These are phyloP conservation scores for Pseudoturritis turrita DNA, from an alignment of 345 rosid species.

Conservation along the genomic window DNA sequence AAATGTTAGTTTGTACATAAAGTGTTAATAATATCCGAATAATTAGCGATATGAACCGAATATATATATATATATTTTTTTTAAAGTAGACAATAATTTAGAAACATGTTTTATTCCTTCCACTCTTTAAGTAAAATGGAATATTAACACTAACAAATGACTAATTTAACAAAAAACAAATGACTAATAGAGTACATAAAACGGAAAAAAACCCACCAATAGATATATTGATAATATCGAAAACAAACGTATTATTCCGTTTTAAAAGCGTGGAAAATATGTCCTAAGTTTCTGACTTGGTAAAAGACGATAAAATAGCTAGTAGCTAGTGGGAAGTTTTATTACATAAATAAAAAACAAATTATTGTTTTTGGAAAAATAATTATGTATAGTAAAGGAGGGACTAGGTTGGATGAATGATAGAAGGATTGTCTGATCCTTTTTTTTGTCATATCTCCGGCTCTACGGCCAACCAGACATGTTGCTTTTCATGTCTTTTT, in stretches of 20 bases:
- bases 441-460: constrained; percentile 18
- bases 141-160: too few relatives aligned
- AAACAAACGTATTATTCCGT: not conserved
- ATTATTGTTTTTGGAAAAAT: not conserved
- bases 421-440: constrained; percentile 23
- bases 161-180: too few relatives aligned
- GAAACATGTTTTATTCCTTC: too few relatives aligned
- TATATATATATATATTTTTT: too few relatives aligned
- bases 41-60: not conserved
- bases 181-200: not conserved
- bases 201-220: not conserved
- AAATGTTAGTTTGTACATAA: not conserved
- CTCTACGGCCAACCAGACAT: constrained; percentile 28
- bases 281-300: constrained; percentile 13
- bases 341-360: not conserved
- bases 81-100: too few relatives aligned
- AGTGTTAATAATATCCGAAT: not conserved
- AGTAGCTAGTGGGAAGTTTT: not conserved
- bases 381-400: constrained; percentile 16
- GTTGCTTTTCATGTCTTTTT: constrained; percentile 31
- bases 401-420: constrained; percentile 20
- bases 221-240: not conserved
- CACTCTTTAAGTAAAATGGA: too few relatives aligned
- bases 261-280: constrained; percentile 18
- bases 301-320: not conserved